Base-by-base conservation (phyloP, 352 stramenopile genomes). In the Blastocystis sp. region DNA sequence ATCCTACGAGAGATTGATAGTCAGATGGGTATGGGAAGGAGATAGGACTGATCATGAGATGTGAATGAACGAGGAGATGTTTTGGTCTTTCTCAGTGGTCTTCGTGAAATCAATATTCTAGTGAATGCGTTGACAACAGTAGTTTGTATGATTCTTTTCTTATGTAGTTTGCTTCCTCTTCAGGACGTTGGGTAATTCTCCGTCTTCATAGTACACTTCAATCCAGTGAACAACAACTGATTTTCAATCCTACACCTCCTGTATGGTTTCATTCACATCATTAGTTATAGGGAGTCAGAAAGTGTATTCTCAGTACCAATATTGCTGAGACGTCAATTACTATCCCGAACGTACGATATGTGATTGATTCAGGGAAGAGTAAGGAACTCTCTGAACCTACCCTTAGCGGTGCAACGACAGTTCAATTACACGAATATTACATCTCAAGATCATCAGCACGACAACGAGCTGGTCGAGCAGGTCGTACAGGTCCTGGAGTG, bases 251-350 rank as follows among this genome's bases (percentile, higher is more conserved):
- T 6, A 91, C 93, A 6, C 91, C 92, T 11, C 51, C 80, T 0
- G 92, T 91, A 16, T 19, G 19, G 3, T 32, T 21, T 12, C 29
- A 35, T 27, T 69, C 2, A 19, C 4, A 57, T 1, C 7, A 0
- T 87, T 5, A 39, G 49, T 24, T 46, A 24, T 24, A 87, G 77
- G 77, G 77, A 24, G 65, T 87, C 14, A 3, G 77, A 9, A 87
- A 87, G 39, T 87, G 77, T 37, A 87, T 93, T 14, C 59, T 92
- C 19, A 92, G 93, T 29, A 98, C 94, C n/a, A 97, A 97, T 90
- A 97, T 97, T 89, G 94, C 94, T 49, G 94, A 97, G 89, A 98
- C 95, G 54, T 98, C 94, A 29, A 97, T 99, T 85, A 99, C 97
- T 7, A 98, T 99, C 89, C 96, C 96, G 37, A 96, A 97, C 78